phyloP scores from a whole-genome alignment of 805 yeast species.

The Kodamaea kaohsiungensis region DNA sequence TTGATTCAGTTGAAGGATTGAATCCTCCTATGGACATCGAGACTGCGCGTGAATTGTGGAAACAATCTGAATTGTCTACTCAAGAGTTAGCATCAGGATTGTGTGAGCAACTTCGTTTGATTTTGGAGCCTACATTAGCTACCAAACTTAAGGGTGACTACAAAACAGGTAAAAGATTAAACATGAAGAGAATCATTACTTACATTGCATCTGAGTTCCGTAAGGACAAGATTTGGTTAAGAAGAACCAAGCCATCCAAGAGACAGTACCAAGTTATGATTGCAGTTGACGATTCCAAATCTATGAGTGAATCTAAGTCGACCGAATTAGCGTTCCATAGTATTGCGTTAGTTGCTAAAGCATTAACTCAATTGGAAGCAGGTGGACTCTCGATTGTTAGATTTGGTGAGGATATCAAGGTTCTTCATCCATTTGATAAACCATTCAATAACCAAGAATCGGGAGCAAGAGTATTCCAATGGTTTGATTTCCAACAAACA shows the following conservation, averaged over 20 bases:
- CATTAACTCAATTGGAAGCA: slow-evolving; percentile 89
- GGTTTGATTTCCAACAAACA: slow-evolving; percentile 88
- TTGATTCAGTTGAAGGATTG: not conserved
- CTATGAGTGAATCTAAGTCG: slow-evolving; percentile 92
- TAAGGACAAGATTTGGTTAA: slow-evolving; percentile 97
- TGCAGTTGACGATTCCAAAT: slow-evolving; percentile 95
- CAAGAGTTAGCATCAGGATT: slow-evolving; percentile 83
- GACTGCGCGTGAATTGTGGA: slow-evolving; percentile 81
- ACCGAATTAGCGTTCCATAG: slow-evolving; percentile 93
- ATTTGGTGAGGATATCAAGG: slow-evolving; percentile 81
- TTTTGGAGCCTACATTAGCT: slow-evolving; percentile 94
- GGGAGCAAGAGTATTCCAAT: slow-evolving; percentile 81
- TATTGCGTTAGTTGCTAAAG: slow-evolving; percentile 90
- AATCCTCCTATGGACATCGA: slow-evolving; percentile 54
- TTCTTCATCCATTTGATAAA: slow-evolving; percentile 87
- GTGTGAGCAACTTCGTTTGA: slow-evolving; percentile 89
- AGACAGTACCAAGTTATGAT: slow-evolving; percentile 97
- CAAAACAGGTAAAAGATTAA: slow-evolving; percentile 93
- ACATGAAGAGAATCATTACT: slow-evolving; percentile 96
- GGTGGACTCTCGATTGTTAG: slow-evolving; percentile 89
- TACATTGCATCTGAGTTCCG: slow-evolving; percentile 97
- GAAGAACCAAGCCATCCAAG: slow-evolving; percentile 96
- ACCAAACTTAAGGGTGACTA: slow-evolving; percentile 94
- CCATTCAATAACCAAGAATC: slow-evolving; percentile 76
- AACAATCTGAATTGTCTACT: slow-evolving; percentile 76